phyloP scores from a whole-genome alignment of 2,329 filamentous ascomycete genomes.

The Trichoderma koningii region DNA sequence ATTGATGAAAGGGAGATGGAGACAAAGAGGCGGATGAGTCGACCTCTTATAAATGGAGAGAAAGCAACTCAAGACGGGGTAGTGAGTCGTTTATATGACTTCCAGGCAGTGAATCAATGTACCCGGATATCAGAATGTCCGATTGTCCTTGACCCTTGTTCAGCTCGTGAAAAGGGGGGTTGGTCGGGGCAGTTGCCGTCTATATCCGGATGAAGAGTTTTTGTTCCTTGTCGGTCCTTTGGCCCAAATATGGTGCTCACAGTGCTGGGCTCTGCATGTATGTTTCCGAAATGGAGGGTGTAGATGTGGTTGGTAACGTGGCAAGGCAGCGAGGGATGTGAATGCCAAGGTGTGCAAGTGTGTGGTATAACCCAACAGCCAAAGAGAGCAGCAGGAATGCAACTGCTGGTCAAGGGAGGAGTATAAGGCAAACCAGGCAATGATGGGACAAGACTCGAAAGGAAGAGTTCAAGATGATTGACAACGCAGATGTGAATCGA shows the following conservation, averaged over 20 bases:
- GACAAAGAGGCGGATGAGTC: neutral
- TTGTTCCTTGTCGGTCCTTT: neutral
- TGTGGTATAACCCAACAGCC: conserved; percentile 21
- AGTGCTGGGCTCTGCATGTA: neutral
- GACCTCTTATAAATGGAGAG: neutral
- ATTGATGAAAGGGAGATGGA: neutral
- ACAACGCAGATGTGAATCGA: neutral
- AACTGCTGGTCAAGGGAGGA: neutral
- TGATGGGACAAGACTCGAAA: neutral
- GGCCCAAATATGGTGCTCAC: neutral
- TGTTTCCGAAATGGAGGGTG: conserved; percentile 20
- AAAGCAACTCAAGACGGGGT: neutral
- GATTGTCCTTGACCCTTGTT: neutral
- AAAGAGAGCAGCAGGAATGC: conserved; percentile 13
- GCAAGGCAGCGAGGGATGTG: neutral
- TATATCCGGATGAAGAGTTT: neutral
- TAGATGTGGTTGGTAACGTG: conserved; percentile 4
- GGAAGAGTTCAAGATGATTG: neutral
- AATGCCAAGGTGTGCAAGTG: conserved; percentile 8
- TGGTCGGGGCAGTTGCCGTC: neutral
- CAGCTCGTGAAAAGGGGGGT: neutral
- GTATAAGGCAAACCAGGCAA: neutral
- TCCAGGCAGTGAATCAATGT: neutral
- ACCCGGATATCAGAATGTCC: neutral
- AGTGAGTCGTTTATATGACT: conserved; percentile 11